Evolutionary conservation across 139 green algal genomes (phyloP), one percentile per base, ranked within the genome.

Genomic region (Trebouxia sp.): DNA sequence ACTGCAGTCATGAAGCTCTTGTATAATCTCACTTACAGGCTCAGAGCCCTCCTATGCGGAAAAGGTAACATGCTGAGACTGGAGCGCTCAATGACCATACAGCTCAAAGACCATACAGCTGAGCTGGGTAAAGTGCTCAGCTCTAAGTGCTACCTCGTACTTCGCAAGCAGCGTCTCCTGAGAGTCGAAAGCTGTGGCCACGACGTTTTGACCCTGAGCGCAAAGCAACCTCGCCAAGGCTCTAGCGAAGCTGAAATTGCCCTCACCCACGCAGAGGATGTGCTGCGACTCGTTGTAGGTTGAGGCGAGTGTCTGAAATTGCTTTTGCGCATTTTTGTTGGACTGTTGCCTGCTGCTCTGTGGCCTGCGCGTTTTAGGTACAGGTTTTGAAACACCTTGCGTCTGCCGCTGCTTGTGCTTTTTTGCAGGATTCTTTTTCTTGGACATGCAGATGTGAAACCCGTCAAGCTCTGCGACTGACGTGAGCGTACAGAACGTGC

Each of bases 111-210:
- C n/a, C n/a, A n/a, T n/a, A n/a, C n/a, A n/a, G n/a, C n/a, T n/a
- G n/a, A n/a, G n/a, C n/a, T n/a, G n/a, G n/a, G n/a, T n/a, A n/a
- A n/a, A n/a, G n/a, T n/a, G n/a, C n/a, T n/a, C n/a, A n/a, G n/a
- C n/a, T n/a, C n/a, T n/a, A n/a, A n/a, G n/a, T n/a, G n/a, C n/a
- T 32, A 79, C 74, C 74, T 79, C 47, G 28, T 79, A 79, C 47
- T 79, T 79, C 11, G 28, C 42, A 5, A 30, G 14, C 4, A 65
- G 30, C 3, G 24, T 42, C 1, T 79, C 74, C 28, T 43, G 12
- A 20, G 74, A 28, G 10, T 79, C 74, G 30, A 66, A 79, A 26
- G 47, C 47, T 66, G 74, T 79, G 30, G 74, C 74, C 5, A 62
- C 28, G 30, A 79, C 30, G 26, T 24, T 26, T 15, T 53, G 35